Evolutionary conservation across 2,329 filamentous ascomycete genomes (phyloP).

Genomic region (Pseudogymnoascus destructans): DNA sequence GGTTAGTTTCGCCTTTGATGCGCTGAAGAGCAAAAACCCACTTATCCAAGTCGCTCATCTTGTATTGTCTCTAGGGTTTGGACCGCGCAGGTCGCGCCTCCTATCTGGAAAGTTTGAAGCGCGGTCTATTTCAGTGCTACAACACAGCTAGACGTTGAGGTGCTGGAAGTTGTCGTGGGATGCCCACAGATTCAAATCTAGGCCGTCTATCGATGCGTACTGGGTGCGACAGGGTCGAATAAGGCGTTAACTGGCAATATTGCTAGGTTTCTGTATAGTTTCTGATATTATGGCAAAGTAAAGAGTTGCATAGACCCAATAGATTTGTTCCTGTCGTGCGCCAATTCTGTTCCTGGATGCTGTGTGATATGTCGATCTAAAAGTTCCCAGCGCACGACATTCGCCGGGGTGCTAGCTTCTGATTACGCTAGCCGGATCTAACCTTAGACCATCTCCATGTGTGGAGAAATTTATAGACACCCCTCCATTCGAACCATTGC

Average conservation of each 20-base stretch:
- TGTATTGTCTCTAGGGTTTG: conserved; percentile 17
- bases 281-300: background rate
- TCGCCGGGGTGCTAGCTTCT: conserved; percentile 2
- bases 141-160: background rate
- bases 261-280: background rate
- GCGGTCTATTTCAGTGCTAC: background rate
- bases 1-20: conserved; percentile 9
- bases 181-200: background rate
- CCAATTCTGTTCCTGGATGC: background rate
- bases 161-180: background rate
- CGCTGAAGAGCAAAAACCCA: conserved; percentile 29
- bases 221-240: background rate
- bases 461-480: conserved; percentile 5
- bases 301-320: background rate
- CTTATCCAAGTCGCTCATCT: conserved; percentile 91
- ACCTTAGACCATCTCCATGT: background rate
- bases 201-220: background rate
- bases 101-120: conserved; percentile 3
- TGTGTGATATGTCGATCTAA: conserved; percentile 5
- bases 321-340: conserved; percentile 2
- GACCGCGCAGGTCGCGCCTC: conserved; percentile 13
- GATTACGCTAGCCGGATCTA: conserved; percentile 1
- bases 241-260: background rate
- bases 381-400: conserved; percentile 8
- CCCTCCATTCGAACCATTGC: background rate